These are phyloP conservation scores for Monosporascus sp. DNA, from an alignment of 2,329 filamentous ascomycete genomes.

Conservation along the genomic window DNA sequence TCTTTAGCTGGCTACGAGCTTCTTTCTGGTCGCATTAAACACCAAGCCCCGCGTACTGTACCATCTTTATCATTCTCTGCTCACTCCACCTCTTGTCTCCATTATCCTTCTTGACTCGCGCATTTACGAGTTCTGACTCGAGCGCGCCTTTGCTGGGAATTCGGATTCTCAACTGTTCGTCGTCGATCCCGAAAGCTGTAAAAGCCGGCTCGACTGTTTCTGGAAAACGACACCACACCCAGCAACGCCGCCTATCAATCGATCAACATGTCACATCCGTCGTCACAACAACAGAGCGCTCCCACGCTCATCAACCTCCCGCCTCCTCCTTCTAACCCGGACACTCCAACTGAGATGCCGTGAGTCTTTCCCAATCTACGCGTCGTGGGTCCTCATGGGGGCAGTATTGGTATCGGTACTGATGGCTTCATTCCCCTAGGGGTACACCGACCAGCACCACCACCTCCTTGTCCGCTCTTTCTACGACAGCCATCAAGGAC, in stretches of 20 bases:
- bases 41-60: too few species aligned
- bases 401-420: slow-evolving; percentile 8
- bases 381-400: slow-evolving; percentile 7
- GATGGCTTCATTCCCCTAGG: slow-evolving; percentile 39
- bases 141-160: too few species aligned
- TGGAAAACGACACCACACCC: too few species aligned
- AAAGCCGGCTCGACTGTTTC: too few species aligned
- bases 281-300: slow-evolving; percentile 31
- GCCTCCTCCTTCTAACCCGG: slow-evolving; percentile 73
- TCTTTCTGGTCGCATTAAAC: too few species aligned
- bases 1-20: too few species aligned
- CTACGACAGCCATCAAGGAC: slow-evolving; percentile 93
- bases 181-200: too few species aligned
- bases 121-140: too few species aligned
- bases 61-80: too few species aligned
- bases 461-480: slow-evolving; percentile 85
- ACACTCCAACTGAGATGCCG: slow-evolving; percentile 87
- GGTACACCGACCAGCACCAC: slow-evolving; percentile 91
- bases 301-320: slow-evolving; percentile 80
- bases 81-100: too few species aligned
- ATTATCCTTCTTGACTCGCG: too few species aligned
- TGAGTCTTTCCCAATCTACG: slow-evolving; percentile 42
- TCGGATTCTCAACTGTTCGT: too few species aligned
- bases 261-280: slow-evolving; percentile 26
- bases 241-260: neutral